Evolutionary conservation across 2,329 filamentous ascomycete genomes (phyloP), one percentile per base, ranked within the genome.

Genomic region (Paecilomyces formosus): DNA sequence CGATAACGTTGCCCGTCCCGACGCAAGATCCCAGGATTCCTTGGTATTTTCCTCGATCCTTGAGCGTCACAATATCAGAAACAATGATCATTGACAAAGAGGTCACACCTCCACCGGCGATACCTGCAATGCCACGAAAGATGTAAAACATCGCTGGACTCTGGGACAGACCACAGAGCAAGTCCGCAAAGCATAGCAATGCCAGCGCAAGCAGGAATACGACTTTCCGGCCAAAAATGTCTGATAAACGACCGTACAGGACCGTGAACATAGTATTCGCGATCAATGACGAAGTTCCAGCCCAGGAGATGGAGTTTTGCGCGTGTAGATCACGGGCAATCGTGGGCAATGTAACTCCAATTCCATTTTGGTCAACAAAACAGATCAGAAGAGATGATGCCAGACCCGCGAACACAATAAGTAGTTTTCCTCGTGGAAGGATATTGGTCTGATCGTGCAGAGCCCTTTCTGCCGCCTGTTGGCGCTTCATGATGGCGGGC

Each of bases 221-320:
- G 7, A 79, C 75, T 67, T 87, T 87, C 18, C 85, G 78, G 21
- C 84, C 83, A 55, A 86, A 79, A 0, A 86, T 81, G 68, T 87
- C 84, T 0, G 83, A 85, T 2, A 86, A 64, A 2, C 84, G 78
- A 21, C 85, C 85, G 66, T 87, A 87, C 0, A 88, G 76, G 60
- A 87, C 83, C 62, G 85, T 85, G 62, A 87, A 88, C 33, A 82
- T 81, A 0, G 85, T 87, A 58, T 82, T 85, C 2, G 85, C 83
- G 4, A 90, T 79, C 3, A 90, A 76, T 63, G 88, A 90, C 15
- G 84, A 85, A 3, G 87, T 89, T 1, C 87, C 87, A 12, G 85
- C 82, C 88, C 87, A 90, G 66, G 89, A 89, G 53, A 86, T 85
- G 2, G 72, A 73, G 58, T 74, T 63, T 54, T 72, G 71, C 1